These are phyloP conservation scores for Chenopodium quinoa DNA, from an alignment of 148 eudicot genomes.

Conservation along the genomic window DNA sequence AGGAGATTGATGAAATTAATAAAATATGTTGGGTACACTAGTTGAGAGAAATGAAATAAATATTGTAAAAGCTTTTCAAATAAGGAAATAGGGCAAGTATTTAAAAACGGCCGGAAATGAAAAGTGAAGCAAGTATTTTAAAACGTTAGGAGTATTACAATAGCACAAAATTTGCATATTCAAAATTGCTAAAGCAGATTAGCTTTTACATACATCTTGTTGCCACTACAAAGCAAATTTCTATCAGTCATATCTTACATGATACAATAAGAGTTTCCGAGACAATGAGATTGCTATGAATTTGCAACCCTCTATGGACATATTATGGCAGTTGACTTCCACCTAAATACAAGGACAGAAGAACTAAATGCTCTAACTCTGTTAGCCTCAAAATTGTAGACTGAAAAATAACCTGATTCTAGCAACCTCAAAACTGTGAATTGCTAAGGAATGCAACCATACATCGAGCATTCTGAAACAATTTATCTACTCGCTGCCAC, in stretches of 20 bases:
- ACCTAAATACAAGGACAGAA: background rate
- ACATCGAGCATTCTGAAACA: constrained; percentile 87
- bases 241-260: background rate
- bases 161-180: background rate
- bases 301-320: background rate
- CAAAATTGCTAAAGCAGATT: background rate
- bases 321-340: background rate
- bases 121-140: no score
- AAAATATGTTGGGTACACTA: no score
- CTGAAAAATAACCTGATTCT: background rate
- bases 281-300: background rate
- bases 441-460: constrained; percentile 86
- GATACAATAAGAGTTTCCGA: background rate
- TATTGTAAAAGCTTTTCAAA: no score
- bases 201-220: constrained; percentile 2
- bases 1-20: no score
- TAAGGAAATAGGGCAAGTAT: no score
- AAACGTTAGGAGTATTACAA: no score
- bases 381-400: background rate
- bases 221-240: background rate
- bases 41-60: no score
- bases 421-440: constrained; percentile 60
- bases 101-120: no score
- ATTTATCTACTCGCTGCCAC: constrained; percentile 79
- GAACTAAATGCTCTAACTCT: background rate